Percentiles rank a stretch among this genome's conserved stretches.
phyloP scores from a whole-genome alignment of 441 rosid species.

The Croton setiger region DNA sequence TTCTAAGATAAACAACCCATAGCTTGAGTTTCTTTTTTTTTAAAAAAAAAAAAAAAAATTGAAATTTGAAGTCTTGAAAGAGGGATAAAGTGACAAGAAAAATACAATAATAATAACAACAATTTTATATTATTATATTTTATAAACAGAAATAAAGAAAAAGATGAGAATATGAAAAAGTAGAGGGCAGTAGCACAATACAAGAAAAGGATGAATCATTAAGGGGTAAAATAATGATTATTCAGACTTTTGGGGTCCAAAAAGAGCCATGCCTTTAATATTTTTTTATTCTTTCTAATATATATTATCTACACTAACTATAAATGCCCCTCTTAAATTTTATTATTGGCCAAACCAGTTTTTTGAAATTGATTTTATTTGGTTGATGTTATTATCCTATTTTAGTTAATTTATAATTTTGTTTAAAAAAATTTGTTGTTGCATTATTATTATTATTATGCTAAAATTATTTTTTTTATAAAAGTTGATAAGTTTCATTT shows the following conservation, averaged over 20 bases:
- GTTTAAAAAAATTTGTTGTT: too few relatives aligned
- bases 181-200: constrained; percentile 12
- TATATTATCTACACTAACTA: background rate
- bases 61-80: constrained; percentile 25
- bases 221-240: constrained; percentile 29
- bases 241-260: constrained; percentile 30
- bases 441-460: too few relatives aligned
- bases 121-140: background rate
- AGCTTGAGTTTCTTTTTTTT: background rate
- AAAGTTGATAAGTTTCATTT: too few relatives aligned
- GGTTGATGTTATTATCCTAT: too few relatives aligned
- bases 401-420: too few relatives aligned
- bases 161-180: background rate
- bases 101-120: background rate
- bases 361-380: too few relatives aligned
- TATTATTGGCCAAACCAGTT: too few relatives aligned
- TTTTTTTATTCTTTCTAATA: constrained; percentile 9
- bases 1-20: background rate
- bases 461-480: too few relatives aligned
- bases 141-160: background rate
- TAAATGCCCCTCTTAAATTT: too few relatives aligned
- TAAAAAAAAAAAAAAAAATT: constrained; percentile 10
- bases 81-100: constrained; percentile 29
- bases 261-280: constrained; percentile 34
- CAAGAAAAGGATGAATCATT: constrained; percentile 27